Evolutionary conservation across 2,329 filamentous ascomycete genomes (phyloP).

Genomic region (Penicillium sp.): DNA sequence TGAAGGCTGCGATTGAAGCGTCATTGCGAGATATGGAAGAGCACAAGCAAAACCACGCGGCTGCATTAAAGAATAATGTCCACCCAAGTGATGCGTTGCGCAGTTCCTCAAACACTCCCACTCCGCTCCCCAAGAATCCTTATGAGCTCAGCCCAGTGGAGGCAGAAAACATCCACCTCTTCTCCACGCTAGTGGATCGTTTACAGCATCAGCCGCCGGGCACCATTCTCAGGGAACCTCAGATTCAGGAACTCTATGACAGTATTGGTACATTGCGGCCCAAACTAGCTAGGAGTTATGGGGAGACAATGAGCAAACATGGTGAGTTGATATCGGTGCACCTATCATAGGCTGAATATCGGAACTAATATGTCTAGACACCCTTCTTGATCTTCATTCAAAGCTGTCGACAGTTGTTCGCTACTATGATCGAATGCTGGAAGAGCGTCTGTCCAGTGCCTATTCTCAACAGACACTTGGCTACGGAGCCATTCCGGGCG

Average conservation of each 20-base stretch:
- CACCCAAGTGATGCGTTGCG: conserved; percentile 52
- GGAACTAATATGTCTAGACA: conserved; percentile 58
- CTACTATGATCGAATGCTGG: conserved; percentile 97
- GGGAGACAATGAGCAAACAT: conserved; percentile 99
- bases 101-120: conserved; percentile 46
- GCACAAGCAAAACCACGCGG: conserved; percentile 88
- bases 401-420: conserved; percentile 94
- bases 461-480: conserved; percentile 77
- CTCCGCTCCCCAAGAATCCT: conserved; percentile 74
- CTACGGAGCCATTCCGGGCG: conserved; percentile 46
- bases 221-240: conserved; percentile 92
- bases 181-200: conserved; percentile 88
- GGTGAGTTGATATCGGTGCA: conserved; percentile 60
- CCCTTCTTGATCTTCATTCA: conserved; percentile 86
- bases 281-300: conserved; percentile 91
- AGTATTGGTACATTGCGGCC: conserved; percentile 91
- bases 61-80: conserved; percentile 75
- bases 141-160: conserved; percentile 92
- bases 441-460: conserved; percentile 88
- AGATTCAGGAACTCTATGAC: conserved; percentile 97
- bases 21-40: conserved; percentile 97
- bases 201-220: conserved; percentile 92
- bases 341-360: background rate
- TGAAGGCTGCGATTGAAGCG: conserved; percentile 92
- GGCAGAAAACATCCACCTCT: conserved; percentile 95